A percentile compares a stretch with the other conserved stretches of the same genome.
phyloP scores from a whole-genome alignment of 2,329 filamentous ascomycete species.

The Colletotrichum theobromicola region DNA sequence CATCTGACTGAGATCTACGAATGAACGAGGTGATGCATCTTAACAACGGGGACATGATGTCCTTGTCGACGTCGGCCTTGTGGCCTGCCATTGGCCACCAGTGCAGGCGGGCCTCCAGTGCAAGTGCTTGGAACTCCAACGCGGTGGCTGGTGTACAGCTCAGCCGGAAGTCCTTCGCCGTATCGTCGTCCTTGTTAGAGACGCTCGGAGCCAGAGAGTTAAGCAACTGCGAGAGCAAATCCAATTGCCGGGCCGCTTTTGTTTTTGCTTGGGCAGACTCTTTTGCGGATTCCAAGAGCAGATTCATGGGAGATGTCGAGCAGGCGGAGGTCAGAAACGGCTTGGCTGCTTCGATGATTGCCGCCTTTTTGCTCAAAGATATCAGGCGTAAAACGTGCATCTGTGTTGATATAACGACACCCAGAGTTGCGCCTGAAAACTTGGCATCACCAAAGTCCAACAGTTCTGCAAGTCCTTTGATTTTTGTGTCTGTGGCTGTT shows the following conservation, averaged over 20 bases:
- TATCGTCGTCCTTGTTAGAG: conserved; percentile 65
- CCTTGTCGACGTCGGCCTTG: conserved; percentile 63
- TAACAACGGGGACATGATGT: conserved; percentile 69
- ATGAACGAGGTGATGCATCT: conserved; percentile 67
- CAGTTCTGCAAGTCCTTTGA: conserved; percentile 60
- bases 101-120: conserved; percentile 63
- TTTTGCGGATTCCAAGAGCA: conserved; percentile 56
- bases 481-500: conserved; percentile 14
- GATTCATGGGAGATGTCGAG: conserved; percentile 60
- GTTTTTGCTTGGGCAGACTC: conserved; percentile 48
- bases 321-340: conserved; percentile 59
- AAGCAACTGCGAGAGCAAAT: conserved; percentile 68
- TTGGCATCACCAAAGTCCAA: conserved; percentile 62
- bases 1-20: conserved; percentile 49
- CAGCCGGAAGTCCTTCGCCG: conserved; percentile 57
- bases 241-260: conserved; percentile 70
- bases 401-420: conserved; percentile 68
- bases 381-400: conserved; percentile 69
- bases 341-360: conserved; percentile 62
- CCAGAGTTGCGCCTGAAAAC: conserved; percentile 48
- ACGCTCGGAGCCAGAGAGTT: conserved; percentile 71
- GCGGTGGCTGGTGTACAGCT: conserved; percentile 61
- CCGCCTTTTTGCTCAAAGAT: conserved; percentile 62
- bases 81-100: conserved; percentile 72
- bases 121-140: conserved; percentile 68